Evolutionary conservation across 441 rosid species (phyloP).

Genomic region (Pelargonium citronellum): DNA sequence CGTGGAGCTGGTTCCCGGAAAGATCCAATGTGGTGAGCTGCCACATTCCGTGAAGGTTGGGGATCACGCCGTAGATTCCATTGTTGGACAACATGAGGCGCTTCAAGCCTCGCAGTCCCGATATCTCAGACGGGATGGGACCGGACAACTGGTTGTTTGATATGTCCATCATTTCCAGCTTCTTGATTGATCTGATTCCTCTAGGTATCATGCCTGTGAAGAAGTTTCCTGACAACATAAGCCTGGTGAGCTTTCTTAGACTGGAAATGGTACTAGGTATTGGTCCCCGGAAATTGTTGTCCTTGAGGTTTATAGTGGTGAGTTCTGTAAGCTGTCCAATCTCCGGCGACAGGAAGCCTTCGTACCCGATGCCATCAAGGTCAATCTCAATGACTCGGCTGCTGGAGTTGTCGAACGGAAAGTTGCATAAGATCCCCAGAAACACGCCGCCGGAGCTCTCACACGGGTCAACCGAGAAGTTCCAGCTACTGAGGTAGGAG

Average conservation of each 20-base stretch:
- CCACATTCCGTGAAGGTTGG: conserved; percentile 43
- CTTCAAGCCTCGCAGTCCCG: conserved; percentile 38
- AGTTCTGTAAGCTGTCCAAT: conserved; percentile 51
- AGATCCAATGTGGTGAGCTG: conserved; percentile 45
- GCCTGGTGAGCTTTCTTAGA: conserved; percentile 38
- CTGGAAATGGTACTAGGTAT: conserved; percentile 39
- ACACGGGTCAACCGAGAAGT: conserved; percentile 49
- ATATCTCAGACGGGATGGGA: conserved; percentile 33
- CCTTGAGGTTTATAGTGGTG: conserved; percentile 35
- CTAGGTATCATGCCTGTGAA: conserved; percentile 44
- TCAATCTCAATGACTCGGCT: conserved; percentile 38
- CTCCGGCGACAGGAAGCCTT: conserved; percentile 41
- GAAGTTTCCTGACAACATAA: conserved; percentile 34
- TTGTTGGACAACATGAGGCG: conserved; percentile 36
- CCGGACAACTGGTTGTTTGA: conserved; percentile 47
- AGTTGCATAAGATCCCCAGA: conserved; percentile 44
- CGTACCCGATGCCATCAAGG: conserved; percentile 47
- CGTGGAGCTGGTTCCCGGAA: conserved; percentile 35
- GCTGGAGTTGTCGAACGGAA: conserved; percentile 34
- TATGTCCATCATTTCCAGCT: conserved; percentile 34
- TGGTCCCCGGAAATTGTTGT: conserved; percentile 49
- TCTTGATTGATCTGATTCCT: conserved; percentile 30
- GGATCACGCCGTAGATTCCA: conserved; percentile 41
- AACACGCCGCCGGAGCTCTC: conserved; percentile 36
- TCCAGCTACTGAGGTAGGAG: conserved; percentile 48